Percentiles rank a stretch among this genome's conserved stretches.
phyloP scores from a whole-genome alignment of 2,329 filamentous ascomycete genomes.

The Aspergillus oerlinghausenensis region DNA sequence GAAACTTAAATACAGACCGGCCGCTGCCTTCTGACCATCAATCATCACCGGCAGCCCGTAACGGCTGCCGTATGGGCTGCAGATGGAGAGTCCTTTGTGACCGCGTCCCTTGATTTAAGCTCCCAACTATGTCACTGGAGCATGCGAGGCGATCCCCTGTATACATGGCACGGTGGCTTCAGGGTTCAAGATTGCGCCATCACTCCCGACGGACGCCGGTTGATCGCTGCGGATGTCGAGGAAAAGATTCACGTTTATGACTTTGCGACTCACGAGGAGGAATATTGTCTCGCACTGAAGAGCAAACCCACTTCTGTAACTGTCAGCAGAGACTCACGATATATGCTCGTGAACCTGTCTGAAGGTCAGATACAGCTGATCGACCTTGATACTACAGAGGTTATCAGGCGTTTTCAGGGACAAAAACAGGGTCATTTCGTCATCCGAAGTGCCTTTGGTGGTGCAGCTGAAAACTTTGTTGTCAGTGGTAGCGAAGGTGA shows the following conservation, averaged over 20 bases:
- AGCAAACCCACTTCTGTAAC: constrained; percentile 71
- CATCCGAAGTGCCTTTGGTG: constrained; percentile 80
- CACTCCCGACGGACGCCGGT: constrained; percentile 70
- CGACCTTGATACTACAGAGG: constrained; percentile 66
- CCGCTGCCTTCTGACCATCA: constrained; percentile 57
- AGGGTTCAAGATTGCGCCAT: constrained; percentile 82
- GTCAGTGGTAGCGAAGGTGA: constrained; percentile 85
- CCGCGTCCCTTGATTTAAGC: constrained; percentile 67
- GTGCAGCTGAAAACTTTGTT: constrained; percentile 87
- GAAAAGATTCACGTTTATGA: constrained; percentile 77
- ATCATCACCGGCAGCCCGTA: constrained; percentile 75
- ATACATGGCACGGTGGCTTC: constrained; percentile 65
- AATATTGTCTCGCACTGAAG: constrained; percentile 68
- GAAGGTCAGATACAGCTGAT: constrained; percentile 74
- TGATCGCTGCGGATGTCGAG: constrained; percentile 72
- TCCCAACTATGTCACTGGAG: constrained; percentile 68
- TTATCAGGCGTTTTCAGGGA: constrained; percentile 71
- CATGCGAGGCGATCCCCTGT: constrained; percentile 56
- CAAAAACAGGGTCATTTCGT: constrained; percentile 71
- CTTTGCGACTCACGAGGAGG: constrained; percentile 65
- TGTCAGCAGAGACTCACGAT: constrained; percentile 74
- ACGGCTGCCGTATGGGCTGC: constrained; percentile 86
- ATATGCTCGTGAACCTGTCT: constrained; percentile 76
- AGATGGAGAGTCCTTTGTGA: constrained; percentile 71
- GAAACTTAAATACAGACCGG: constrained; percentile 51